Base-by-base conservation (phyloP, 139 green algal species). In the Chlamydomonas sp. region DNA sequence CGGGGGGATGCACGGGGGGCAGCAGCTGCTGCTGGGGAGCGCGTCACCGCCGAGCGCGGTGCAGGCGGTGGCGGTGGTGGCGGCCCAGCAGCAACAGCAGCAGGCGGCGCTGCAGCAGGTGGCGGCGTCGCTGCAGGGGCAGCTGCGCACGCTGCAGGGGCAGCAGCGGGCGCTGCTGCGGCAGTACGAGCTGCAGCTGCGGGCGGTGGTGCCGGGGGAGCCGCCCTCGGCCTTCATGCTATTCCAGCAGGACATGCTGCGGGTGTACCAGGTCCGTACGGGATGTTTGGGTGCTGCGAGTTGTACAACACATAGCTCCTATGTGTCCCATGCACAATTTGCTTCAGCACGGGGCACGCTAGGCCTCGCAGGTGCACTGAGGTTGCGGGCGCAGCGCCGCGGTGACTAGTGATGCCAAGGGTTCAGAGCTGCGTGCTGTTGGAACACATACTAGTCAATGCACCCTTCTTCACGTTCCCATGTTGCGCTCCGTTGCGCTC, bases 151-250 rank as follows among this genome's bases (percentile, higher is more conserved):
- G 83, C 83, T 81, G n/a, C 73, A 88, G 73, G 18, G 31, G 62
- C 73, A 88, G 83, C 83, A 88, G 74, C 31, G 20, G 83, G 20
- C 62, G n/a, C 63, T 81, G 62, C 49, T 82, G 4, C 62, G 31
- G 74, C 83, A 88, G 74, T 88, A 88, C 83, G 83, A 82, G 20
- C 73, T 82, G 83, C 83, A 88, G 61, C 73, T 88, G 15, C 73
- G 73, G 8, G 63, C 63, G 1, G 74, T 88, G 18, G 49, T 14
- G 17, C 83, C 83, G 7, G 3, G 49, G 15, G 9, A 62, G 83
- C 73, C 63, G 31, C 83, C 83, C 1, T 62, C 49, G 14, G 83
- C 73, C 49, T 88, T 69, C 74, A 59, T 63, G 62, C 74, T 88
- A 8, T 88, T 88, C 83, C 74, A 81, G 73, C 31, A 76, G 63